Evolutionary conservation across 176 grass and related monocot genomes (phyloP), one percentile per base, ranked within the genome.

Genomic region (Pontederia crassipes): DNA sequence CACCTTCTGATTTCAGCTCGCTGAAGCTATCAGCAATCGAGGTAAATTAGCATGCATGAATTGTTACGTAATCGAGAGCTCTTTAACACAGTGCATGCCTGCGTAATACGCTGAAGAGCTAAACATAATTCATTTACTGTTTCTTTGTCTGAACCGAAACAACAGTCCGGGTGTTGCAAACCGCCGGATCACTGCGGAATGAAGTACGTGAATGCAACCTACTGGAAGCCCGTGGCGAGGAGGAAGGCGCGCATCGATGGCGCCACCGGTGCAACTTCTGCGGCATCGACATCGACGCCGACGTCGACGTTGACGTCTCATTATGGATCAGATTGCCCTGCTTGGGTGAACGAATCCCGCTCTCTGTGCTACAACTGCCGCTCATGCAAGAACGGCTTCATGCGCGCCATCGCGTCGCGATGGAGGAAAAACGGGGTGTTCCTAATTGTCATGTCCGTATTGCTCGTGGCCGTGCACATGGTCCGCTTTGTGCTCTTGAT

Each of bases 141-240:
- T 40, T 7, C 6, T 40, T 40, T 7, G 32, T 4, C 32, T 4
- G 32, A 40, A 4, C 32, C 32, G 32, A 40, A 40, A 40, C 6
- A 40, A 20, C 9, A 64, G 62, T 47, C 62, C 1, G 62, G 62
- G 1, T 64, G 62, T 1, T 64, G 62, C 16, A 64, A 50, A 49
- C 62, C 62, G 12, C 46, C 62, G 12, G 62, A 64, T 17, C 11
- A 12, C 2, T 64, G 62, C 40, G 45, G 17, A 16, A 64, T 64
- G 62, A 45, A 47, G 62, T 64, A 64, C 46, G 62, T 64, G n/a
- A 64, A 49, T 11, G 45, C 62, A 6, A 49, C 62, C 35, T 47
- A 64, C 4, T 50, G 62, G 62, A 64, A 16, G 20, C 20, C 17
- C 20, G 17, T 4, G 3, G 9, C 40, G 35, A 50, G 45, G 10